Evolutionary conservation across 345 rosid genomes (phyloP).

Genomic region (Salix udensis): DNA sequence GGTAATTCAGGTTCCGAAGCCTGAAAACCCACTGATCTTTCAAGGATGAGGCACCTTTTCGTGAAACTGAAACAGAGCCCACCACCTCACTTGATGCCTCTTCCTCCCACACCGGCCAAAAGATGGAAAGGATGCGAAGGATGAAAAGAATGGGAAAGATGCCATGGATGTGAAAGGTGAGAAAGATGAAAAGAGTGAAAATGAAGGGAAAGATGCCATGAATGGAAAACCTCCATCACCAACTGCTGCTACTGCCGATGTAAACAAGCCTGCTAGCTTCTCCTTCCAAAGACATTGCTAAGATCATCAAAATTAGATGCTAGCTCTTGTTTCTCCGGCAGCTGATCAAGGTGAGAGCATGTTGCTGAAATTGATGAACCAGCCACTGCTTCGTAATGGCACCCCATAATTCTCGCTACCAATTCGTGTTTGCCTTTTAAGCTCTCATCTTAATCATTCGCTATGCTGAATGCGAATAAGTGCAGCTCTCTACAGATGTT

Average conservation of each 20-base stretch:
- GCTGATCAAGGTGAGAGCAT: constrained; percentile 13
- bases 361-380: constrained; percentile 27
- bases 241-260: background rate
- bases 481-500: constrained; percentile 5
- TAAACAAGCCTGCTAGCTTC: constrained; percentile 21
- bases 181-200: constrained; percentile 42
- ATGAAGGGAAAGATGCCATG: constrained; percentile 19
- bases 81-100: constrained; percentile 91
- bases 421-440: constrained; percentile 3
- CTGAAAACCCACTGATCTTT: constrained; percentile 83
- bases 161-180: constrained; percentile 21
- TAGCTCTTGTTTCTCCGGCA: constrained; percentile 7
- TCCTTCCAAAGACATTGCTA: constrained; percentile 33
- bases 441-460: constrained; percentile 2
- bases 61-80: constrained; percentile 76
- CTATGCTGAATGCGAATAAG: constrained; percentile 25
- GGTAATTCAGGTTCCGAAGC: constrained; percentile 87
- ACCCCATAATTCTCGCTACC: background rate
- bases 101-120: constrained; percentile 48
- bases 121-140: constrained; percentile 51
- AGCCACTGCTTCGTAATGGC: constrained; percentile 22
- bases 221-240: background rate
- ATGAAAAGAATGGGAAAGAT: constrained; percentile 32
- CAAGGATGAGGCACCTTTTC: constrained; percentile 84
- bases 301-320: constrained; percentile 27